Conservation (phyloP, 2,329 filamentous ascomycete genomes). For the Cladophialophora yegresii region DNA sequence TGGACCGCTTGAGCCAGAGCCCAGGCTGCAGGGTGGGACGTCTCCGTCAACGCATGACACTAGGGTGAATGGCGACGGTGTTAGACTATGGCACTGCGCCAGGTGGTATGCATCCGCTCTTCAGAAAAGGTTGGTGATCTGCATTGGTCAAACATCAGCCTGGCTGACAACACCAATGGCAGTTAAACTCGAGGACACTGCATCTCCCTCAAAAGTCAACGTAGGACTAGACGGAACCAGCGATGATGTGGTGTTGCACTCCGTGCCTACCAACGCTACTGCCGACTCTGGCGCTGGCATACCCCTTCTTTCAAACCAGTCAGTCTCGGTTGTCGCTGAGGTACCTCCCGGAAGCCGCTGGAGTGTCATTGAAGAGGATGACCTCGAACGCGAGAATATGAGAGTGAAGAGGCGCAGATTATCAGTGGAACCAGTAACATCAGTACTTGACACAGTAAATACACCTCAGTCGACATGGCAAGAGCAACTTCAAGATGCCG, state of each 20-base stretch:
- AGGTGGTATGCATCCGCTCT: conserved; percentile 33
- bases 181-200: conserved; percentile 2
- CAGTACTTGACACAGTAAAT: neutral
- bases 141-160: neutral
- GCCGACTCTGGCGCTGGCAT: neutral
- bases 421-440: conserved; percentile 12
- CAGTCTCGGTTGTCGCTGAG: neutral
- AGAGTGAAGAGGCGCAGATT: conserved; percentile 31
- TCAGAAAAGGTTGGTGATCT: conserved; percentile 40
- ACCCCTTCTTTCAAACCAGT: neutral
- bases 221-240: conserved; percentile 10
- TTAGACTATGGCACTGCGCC: conserved; percentile 24
- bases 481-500: conserved; percentile 22
- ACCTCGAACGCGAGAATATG: conserved; percentile 19
- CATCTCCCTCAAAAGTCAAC: neutral
- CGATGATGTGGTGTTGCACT: conserved; percentile 7
- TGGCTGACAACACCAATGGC: conserved; percentile 10
- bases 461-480: conserved; percentile 18
- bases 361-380: conserved; percentile 8
- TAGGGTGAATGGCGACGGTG: conserved; percentile 27
- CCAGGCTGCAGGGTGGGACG: neutral
- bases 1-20: neutral
- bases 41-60: neutral
- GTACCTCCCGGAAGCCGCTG: neutral
- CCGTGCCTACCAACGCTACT: neutral